phyloP scores from a whole-genome alignment of 148 eudicot genomes.

The Simmondsia chinensis region DNA sequence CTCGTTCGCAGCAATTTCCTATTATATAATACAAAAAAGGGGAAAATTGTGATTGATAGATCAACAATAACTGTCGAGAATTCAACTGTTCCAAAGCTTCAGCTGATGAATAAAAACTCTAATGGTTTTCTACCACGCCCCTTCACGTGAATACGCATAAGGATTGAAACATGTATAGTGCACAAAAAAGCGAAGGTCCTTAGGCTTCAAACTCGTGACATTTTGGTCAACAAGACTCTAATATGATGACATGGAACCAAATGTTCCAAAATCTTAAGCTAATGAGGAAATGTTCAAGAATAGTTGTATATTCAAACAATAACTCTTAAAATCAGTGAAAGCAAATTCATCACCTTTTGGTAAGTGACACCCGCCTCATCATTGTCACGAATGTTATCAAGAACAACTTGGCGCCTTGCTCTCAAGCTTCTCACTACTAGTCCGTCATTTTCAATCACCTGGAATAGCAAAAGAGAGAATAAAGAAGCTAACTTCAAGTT shows the following conservation, averaged over 20 bases:
- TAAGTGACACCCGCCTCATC: slow-evolving; percentile 67
- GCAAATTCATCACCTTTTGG: slow-evolving; percentile 37
- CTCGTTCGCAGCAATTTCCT: slow-evolving; percentile 85
- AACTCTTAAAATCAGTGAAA: background rate
- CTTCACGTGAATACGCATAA: too few species aligned
- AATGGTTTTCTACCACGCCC: too few species aligned
- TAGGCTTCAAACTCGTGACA: too few species aligned
- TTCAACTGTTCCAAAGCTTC: too few species aligned
- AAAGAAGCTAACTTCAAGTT: background rate
- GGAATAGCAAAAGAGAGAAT: slow-evolving; percentile 10
- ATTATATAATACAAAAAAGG: slow-evolving; percentile 5
- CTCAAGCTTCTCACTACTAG: slow-evolving; percentile 42
- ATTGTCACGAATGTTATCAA: slow-evolving; percentile 82
- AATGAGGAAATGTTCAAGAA: too few species aligned
- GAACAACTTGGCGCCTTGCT: slow-evolving; percentile 64
- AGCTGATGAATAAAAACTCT: too few species aligned
- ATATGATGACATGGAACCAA: too few species aligned
- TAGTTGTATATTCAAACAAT: background rate
- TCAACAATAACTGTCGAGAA: too few species aligned
- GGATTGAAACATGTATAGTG: too few species aligned
- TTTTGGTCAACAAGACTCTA: too few species aligned
- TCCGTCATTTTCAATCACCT: slow-evolving; percentile 61
- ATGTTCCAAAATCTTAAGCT: too few species aligned
- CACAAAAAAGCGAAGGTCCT: too few species aligned
- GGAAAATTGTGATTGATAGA: slow-evolving; percentile 3